These are phyloP conservation scores for Gomphus sp. DNA, from an alignment of 1,284 basidiomycete genomes.

Conservation along the genomic window DNA sequence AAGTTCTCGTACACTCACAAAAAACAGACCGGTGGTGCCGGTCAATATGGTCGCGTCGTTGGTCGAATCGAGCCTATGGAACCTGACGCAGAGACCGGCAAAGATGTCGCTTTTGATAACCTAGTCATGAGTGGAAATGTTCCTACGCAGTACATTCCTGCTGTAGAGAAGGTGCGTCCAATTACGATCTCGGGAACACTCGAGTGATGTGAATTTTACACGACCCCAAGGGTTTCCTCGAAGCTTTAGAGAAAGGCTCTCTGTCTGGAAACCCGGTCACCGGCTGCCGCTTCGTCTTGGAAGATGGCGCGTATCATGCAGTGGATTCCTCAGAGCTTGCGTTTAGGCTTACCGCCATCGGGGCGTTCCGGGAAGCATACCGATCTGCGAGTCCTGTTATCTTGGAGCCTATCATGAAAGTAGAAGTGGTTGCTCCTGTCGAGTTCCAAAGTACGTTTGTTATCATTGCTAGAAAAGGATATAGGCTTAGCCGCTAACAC, in stretches of 20 bases:
- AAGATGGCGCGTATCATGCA: slow-evolving; percentile 90
- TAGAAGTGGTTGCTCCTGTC: slow-evolving; percentile 92
- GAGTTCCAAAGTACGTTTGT: slow-evolving; percentile 84
- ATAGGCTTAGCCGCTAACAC: background rate
- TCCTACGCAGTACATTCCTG: slow-evolving; percentile 88
- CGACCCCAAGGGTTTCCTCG: slow-evolving; percentile 75
- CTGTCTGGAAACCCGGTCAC: slow-evolving; percentile 86
- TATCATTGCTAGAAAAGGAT: background rate
- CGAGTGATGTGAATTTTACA: background rate
- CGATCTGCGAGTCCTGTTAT: slow-evolving; percentile 72
- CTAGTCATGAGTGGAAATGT: slow-evolving; percentile 90
- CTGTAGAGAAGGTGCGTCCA: slow-evolving; percentile 76
- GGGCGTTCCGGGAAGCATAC: slow-evolving; percentile 92
- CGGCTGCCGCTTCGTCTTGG: slow-evolving; percentile 81
- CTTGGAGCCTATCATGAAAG: slow-evolving; percentile 96
- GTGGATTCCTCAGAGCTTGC: slow-evolving; percentile 97
- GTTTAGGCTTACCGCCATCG: slow-evolving; percentile 85
- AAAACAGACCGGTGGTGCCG: slow-evolving; percentile 97
- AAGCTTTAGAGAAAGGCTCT: slow-evolving; percentile 88
- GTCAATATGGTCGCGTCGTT: slow-evolving; percentile 92
- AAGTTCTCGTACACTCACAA: slow-evolving; percentile 94
- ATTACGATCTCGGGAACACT: background rate
- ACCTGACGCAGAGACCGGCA: slow-evolving; percentile 67
- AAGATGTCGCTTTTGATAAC: slow-evolving; percentile 85
- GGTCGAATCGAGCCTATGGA: slow-evolving; percentile 93